Percentiles rank a stretch among this genome's conserved stretches.
These are phyloP conservation scores for Wickerhamiella allomyrinae DNA, from an alignment of 805 yeast species.

Conservation along the genomic window DNA sequence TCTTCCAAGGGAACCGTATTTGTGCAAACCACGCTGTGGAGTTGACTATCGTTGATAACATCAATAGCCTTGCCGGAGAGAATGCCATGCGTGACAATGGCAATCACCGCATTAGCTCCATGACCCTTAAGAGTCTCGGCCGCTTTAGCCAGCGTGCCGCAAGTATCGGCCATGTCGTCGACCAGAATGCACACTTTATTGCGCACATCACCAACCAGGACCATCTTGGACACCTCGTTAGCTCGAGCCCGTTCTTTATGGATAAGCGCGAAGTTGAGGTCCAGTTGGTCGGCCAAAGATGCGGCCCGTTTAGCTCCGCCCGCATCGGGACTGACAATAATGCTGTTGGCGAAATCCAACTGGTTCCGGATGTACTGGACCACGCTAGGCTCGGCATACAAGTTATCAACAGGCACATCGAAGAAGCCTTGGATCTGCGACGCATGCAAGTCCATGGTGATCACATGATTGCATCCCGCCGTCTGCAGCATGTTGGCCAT, in stretches of 20 bases:
- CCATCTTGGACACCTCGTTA: constrained; percentile 94
- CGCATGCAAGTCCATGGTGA: constrained; percentile 95
- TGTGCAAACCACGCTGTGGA: constrained; percentile 73
- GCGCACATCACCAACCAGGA: constrained; percentile 86
- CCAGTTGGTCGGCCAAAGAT: constrained; percentile 85
- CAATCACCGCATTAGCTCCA: constrained; percentile 75
- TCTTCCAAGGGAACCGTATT: constrained; percentile 82
- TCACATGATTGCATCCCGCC: constrained; percentile 92
- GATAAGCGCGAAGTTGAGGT: constrained; percentile 85
- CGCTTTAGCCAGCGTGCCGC: constrained; percentile 94
- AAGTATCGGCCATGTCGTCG: constrained; percentile 98
- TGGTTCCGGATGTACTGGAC: constrained; percentile 66
- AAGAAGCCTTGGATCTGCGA: constrained; percentile 97
- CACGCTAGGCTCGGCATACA: constrained; percentile 90
- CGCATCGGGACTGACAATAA: constrained; percentile 94
- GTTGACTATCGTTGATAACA: constrained; percentile 52
- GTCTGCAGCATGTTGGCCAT: constrained; percentile 87
- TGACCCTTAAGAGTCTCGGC: constrained; percentile 72
- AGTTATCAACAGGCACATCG: constrained; percentile 88
- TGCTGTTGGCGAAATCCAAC: constrained; percentile 41
- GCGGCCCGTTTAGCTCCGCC: constrained; percentile 99
- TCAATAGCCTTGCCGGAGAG: constrained; percentile 76
- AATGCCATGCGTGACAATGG: constrained; percentile 94
- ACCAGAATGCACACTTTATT: constrained; percentile 75
- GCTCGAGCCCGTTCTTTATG: constrained; percentile 96